These are phyloP conservation scores for Trichoderma orchidacearum DNA, from an alignment of 495 filamentous ascomycete genomes.

Conservation along the genomic window DNA sequence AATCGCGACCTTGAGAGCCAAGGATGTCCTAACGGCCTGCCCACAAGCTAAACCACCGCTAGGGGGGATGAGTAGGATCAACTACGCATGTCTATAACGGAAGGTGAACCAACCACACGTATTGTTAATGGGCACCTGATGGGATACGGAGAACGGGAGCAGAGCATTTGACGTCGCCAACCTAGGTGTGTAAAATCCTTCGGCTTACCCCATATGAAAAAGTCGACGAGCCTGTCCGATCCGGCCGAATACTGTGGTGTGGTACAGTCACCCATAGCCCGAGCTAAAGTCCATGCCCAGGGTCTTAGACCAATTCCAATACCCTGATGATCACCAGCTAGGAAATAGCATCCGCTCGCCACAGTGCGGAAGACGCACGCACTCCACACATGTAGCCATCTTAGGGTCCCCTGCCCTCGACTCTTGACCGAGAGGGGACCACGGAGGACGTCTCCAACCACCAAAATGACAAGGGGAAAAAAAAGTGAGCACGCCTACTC, in stretches of 20 bases:
- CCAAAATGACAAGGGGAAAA: neutral
- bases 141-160: no score
- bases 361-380: neutral
- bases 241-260: neutral
- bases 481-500: neutral
- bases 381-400: neutral
- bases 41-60: neutral
- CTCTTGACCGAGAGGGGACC: neutral
- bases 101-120: no score
- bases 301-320: neutral
- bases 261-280: no score
- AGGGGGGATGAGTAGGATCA: neutral
- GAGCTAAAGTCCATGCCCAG: neutral
- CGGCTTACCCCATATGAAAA: neutral
- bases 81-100: neutral
- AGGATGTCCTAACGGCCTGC: neutral
- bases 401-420: neutral
- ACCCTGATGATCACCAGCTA: neutral
- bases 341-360: neutral
- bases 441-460: neutral
- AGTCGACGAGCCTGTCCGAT: neutral
- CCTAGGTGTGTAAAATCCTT: neutral
- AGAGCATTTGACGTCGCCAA: neutral
- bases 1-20: neutral
- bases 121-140: no score